Evolutionary conservation across 192 early-diverging fungal genomes (phyloP).

Genomic region (Allomyces javanicus): DNA sequence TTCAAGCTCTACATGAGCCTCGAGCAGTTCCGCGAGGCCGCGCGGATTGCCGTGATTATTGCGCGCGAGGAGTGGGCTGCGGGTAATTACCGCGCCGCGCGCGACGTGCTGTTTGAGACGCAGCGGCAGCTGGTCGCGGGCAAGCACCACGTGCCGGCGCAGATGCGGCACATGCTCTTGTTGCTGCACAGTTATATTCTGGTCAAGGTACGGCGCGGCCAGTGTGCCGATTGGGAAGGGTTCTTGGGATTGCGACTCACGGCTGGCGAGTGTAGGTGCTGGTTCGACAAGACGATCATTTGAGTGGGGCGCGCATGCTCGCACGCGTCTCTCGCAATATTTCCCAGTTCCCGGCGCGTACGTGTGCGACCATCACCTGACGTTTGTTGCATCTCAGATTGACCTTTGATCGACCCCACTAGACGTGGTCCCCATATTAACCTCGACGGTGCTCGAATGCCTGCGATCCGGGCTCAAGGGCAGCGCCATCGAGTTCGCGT

Average conservation of each 20-base stretch:
- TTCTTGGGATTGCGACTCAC: too few species aligned
- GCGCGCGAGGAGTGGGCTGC: slow-evolving; percentile 29
- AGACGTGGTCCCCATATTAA: slow-evolving; percentile 29
- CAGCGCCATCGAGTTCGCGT: slow-evolving; percentile 28
- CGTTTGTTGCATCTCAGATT: too few species aligned
- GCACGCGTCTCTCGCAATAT: slow-evolving; percentile 33
- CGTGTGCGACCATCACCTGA: not conserved
- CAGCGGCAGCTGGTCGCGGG: slow-evolving; percentile 18
- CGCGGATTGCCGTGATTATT: slow-evolving; percentile 34
- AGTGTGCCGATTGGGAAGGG: not conserved
- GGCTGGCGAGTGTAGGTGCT: slow-evolving; percentile 12
- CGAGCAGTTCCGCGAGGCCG: slow-evolving; percentile 26
- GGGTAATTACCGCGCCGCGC: slow-evolving; percentile 31
- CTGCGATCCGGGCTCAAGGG: slow-evolving; percentile 28
- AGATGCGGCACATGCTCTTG: slow-evolving; percentile 33
- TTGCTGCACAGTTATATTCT: slow-evolving; percentile 37
- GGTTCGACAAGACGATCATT: slow-evolving; percentile 23
- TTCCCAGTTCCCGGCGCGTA: slow-evolving; percentile 28
- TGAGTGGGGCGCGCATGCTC: slow-evolving; percentile 27
- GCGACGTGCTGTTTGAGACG: slow-evolving; percentile 31
- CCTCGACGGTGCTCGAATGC: slow-evolving; percentile 42
- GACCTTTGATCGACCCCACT: not conserved
- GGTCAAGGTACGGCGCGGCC: slow-evolving; percentile 21
- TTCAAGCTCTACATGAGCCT: slow-evolving; percentile 42
- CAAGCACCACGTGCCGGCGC: slow-evolving; percentile 22